Conservation (phyloP, 2,329 filamentous ascomycete genomes). For the Paradendryphiella salina region DNA sequence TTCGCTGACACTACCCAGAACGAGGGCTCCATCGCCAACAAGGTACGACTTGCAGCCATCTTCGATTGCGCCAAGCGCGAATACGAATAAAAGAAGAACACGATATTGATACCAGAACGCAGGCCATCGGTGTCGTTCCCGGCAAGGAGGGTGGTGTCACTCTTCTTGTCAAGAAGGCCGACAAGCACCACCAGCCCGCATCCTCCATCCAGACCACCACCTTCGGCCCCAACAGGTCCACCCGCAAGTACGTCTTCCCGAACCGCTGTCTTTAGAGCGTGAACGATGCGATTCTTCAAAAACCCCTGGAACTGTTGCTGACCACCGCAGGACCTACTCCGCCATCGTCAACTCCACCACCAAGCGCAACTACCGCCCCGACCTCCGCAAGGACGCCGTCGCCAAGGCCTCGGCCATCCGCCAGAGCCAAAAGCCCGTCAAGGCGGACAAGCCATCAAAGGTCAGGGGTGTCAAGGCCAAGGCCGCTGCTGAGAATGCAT, state of each 20-base stretch:
- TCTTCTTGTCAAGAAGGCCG: constrained; percentile 82
- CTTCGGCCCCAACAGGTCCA: constrained; percentile 72
- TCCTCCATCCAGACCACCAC: constrained; percentile 65
- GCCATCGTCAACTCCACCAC: constrained; percentile 79
- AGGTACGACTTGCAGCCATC: constrained; percentile 61
- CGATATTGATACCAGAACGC: constrained; percentile 14
- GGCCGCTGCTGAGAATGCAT: constrained; percentile 59
- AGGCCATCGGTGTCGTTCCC: constrained; percentile 81
- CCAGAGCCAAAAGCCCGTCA: constrained; percentile 75
- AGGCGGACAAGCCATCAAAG: constrained; percentile 74
- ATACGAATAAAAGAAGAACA: constrained; percentile 1
- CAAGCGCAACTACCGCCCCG: constrained; percentile 76
- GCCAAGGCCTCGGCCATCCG: constrained; percentile 85
- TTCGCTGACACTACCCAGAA: constrained; percentile 60
- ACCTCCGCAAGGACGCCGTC: constrained; percentile 66
- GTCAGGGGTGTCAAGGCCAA: constrained; percentile 76
- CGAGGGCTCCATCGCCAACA: constrained; percentile 89
- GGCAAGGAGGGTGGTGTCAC: constrained; percentile 77
- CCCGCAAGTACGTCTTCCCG: constrained; percentile 70
- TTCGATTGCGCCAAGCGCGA: constrained; percentile 10
- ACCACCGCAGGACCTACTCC: constrained; percentile 71
- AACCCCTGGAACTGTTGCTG: not conserved
- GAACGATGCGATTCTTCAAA: not conserved
- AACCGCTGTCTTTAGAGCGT: not conserved
- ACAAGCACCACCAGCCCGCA: constrained; percentile 72